A percentile compares a stretch with the other conserved stretches of the same genome.
These are phyloP conservation scores for Beauveria australis DNA, from an alignment of 2,329 filamentous ascomycete genomes.

Conservation along the genomic window DNA sequence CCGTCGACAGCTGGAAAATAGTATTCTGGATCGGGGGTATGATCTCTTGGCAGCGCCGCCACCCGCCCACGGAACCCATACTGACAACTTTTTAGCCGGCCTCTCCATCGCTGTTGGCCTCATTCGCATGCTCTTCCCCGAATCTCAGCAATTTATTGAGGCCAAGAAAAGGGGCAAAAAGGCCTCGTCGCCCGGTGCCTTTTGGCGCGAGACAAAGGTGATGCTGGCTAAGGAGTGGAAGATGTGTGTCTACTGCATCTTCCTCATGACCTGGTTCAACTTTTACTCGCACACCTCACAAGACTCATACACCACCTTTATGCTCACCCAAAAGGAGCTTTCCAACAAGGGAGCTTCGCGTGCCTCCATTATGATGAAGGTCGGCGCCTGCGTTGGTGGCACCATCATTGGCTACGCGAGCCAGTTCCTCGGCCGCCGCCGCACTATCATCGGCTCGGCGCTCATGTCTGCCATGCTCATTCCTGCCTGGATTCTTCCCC, in stretches of 20 bases:
- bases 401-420: conserved; percentile 66
- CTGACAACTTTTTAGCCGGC: conserved; percentile 35
- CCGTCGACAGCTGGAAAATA: conserved; percentile 59
- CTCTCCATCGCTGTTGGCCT: conserved; percentile 62
- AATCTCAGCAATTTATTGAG: conserved; percentile 67
- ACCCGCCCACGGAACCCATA: background rate
- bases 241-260: conserved; percentile 67
- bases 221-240: conserved; percentile 68
- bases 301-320: conserved; percentile 75
- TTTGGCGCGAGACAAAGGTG: conserved; percentile 60
- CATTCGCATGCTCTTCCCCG: conserved; percentile 60
- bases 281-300: conserved; percentile 73
- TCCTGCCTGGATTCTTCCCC: conserved; percentile 62
- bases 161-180: conserved; percentile 54
- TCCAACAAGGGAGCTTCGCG: conserved; percentile 54
- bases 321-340: conserved; percentile 65
- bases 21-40: conserved; percentile 63
- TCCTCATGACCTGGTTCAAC: conserved; percentile 73
- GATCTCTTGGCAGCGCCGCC: conserved; percentile 8
- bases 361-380: conserved; percentile 77
- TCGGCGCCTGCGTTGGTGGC: conserved; percentile 65
- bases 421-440: conserved; percentile 66
- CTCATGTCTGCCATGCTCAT: conserved; percentile 54
- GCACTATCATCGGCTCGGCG: conserved; percentile 54
- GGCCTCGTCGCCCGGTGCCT: conserved; percentile 37